Evolutionary conservation across 306 rosid species (phyloP), one percentile per base, ranked within the genome.

Genomic region (Prinsepia uniflora): DNA sequence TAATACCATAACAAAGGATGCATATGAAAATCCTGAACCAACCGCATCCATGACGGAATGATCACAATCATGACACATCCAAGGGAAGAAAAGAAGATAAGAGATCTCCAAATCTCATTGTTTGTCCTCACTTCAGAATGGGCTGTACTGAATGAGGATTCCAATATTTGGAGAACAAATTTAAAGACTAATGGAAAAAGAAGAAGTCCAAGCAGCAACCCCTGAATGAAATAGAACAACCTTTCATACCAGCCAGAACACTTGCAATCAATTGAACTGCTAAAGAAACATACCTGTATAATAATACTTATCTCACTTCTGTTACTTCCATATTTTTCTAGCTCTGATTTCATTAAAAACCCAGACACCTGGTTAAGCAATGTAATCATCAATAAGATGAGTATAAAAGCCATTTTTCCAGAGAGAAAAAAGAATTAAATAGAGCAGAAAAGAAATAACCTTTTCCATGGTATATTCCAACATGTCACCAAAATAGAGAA

Each of bases 401-500:
- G 74, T 63, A 65, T 57, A 68, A 59, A 75, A 43, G 63, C 67
- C 57, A 24, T 55, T 70, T 72, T 4, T 52, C 56, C 58, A 54
- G 68, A 57, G 57, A 66, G 45, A 70, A 45, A 63, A 19, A 57
- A 3, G 7, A 68, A 8, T 17, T 63, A 74, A 24, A 55, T 17
- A 39, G 15, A 36, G 49, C 42, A 64, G 55, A 65, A 55, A 73
- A 57, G 55, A 46, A 74, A 41, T 34, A 60, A 94, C 98, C 96
- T 86, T 94, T 49, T 73, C 79, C 61, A 81, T 79, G 64, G 97
- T 84, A 69, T 83, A 85, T 59, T 85, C 73, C 81, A 89, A 54
- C 95, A 91, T 86, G 83, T 91, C 99, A 57, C 99, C 91, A 83
- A 91, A 89, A 84, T 94, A 91, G 65, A 89, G 92, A 83, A 87